A percentile compares a stretch with the other conserved stretches of the same genome.
phyloP scores from a whole-genome alignment of 768 basidiomycete species.

The Clavaria fumosa region DNA sequence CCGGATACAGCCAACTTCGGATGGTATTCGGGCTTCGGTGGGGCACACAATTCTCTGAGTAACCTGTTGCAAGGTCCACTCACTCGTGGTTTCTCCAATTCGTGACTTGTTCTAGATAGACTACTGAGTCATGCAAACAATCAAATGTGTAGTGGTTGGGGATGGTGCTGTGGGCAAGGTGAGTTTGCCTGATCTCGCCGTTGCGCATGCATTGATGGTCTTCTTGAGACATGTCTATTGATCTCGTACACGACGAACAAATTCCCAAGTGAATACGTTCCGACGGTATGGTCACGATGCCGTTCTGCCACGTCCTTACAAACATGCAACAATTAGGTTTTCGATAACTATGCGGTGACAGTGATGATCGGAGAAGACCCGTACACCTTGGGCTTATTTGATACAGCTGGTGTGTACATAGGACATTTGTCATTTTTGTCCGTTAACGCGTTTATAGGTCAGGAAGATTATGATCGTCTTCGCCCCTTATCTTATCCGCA shows the following conservation, averaged over 20 bases:
- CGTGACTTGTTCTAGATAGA: too few species aligned
- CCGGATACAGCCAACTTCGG: too few species aligned
- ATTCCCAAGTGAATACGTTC: constrained; percentile 98
- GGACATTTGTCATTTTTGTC: neutral
- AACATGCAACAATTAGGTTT: constrained; percentile 39
- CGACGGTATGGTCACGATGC: constrained; percentile 58
- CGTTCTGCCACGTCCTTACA: constrained; percentile 15
- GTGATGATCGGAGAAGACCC: constrained; percentile 99
- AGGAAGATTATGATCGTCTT: constrained; percentile 99
- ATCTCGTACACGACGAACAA: constrained; percentile 98
- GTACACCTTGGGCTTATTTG: constrained; percentile 94
- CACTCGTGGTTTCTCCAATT: too few species aligned
- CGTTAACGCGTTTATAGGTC: constrained; percentile 36
- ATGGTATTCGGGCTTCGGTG: too few species aligned
- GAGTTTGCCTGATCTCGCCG: constrained; percentile 17
- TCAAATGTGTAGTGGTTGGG: constrained; percentile 95
- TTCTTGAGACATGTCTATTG: constrained; percentile 94
- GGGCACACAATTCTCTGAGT: too few species aligned
- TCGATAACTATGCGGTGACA: constrained; percentile 98
- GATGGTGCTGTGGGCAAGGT: constrained; percentile 99
- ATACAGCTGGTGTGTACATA: constrained; percentile 78
- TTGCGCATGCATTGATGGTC: constrained; percentile 9
- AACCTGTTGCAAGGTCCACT: too few species aligned
- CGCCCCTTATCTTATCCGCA: constrained; percentile 99
- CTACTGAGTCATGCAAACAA: constrained; percentile 99